Percentiles rank a stretch among this genome's conserved stretches.
phyloP scores from a whole-genome alignment of 441 rosid species.

The Erodium texanum region DNA sequence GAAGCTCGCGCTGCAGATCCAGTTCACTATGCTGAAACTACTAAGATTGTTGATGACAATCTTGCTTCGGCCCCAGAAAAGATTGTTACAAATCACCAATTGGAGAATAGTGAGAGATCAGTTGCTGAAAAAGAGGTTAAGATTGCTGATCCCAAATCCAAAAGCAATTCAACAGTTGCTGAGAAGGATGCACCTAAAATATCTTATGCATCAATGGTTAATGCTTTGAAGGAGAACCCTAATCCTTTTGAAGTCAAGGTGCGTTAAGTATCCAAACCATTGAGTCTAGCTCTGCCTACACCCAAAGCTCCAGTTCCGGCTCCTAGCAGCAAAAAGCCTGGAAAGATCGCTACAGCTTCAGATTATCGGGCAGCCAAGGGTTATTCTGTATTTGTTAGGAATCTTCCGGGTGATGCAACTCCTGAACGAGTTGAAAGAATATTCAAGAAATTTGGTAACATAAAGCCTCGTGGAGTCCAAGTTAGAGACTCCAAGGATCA shows the following conservation, averaged over 20 bases:
- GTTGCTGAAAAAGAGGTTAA: slow-evolving; percentile 19
- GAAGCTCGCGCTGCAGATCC: slow-evolving; percentile 5
- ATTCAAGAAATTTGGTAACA: slow-evolving; percentile 40
- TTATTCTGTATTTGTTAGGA: slow-evolving; percentile 44
- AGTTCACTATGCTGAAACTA: slow-evolving; percentile 31
- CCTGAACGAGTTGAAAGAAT: slow-evolving; percentile 32
- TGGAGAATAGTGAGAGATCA: slow-evolving; percentile 26
- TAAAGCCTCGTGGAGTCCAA: slow-evolving; percentile 43
- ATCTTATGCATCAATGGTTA: slow-evolving; percentile 42
- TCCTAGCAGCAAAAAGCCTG: slow-evolving; percentile 16
- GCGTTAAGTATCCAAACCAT: slow-evolving; percentile 13
- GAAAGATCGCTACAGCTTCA: too few relatives aligned
- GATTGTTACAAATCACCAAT: slow-evolving; percentile 14
- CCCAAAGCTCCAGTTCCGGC: background rate
- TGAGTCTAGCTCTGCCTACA: slow-evolving; percentile 13
- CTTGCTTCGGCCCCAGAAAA: slow-evolving; percentile 11
- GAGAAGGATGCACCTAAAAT: slow-evolving; percentile 32
- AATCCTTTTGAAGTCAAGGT: slow-evolving; percentile 25
- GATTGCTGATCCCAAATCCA: slow-evolving; percentile 6
- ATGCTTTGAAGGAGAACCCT: slow-evolving; percentile 27
- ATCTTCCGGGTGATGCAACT: slow-evolving; percentile 49
- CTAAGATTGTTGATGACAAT: slow-evolving; percentile 17
- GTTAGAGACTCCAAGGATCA: slow-evolving; percentile 43
- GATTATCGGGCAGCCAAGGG: slow-evolving; percentile 28
- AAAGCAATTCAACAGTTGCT: slow-evolving; percentile 11